phyloP scores from a whole-genome alignment of 257 asterid genomes.

The Jacaranda mimosifolia region DNA sequence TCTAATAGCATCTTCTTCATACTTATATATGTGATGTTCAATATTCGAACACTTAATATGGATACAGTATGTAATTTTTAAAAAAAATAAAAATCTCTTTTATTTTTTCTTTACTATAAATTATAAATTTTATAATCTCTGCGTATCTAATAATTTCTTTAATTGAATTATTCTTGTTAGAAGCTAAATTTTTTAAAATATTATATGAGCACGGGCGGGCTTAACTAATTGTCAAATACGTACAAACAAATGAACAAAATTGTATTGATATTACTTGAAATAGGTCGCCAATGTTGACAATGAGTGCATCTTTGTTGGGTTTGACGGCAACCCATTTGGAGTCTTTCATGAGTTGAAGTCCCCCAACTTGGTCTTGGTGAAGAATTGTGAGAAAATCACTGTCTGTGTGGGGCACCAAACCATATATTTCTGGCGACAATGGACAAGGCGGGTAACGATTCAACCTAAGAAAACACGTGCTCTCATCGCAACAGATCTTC shows the following conservation, averaged over 20 bases:
- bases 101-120: no score
- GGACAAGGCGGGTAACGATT: slow-evolving; percentile 68
- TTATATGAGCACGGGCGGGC: no score
- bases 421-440: slow-evolving; percentile 42
- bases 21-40: no score
- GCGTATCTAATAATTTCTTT: no score
- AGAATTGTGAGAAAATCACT: slow-evolving; percentile 78
- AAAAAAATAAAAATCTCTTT: no score
- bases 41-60: no score
- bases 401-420: slow-evolving; percentile 80
- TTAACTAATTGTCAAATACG: no score
- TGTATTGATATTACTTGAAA: slow-evolving; percentile 58
- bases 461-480: slow-evolving; percentile 66
- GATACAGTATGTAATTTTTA: no score
- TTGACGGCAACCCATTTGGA: slow-evolving; percentile 71
- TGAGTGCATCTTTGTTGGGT: slow-evolving; percentile 69
- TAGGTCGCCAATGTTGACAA: slow-evolving; percentile 87
- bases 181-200: no score
- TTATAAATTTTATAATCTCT: no score
- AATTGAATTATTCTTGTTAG: no score
- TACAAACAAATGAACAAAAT: not conserved
- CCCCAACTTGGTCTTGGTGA: slow-evolving; percentile 83
- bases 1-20: no score
- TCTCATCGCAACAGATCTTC: slow-evolving; percentile 49
- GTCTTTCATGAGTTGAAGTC: slow-evolving; percentile 77